Evolutionary conservation across 805 yeast genomes (phyloP).

Genomic region (Candida ponderosae): DNA sequence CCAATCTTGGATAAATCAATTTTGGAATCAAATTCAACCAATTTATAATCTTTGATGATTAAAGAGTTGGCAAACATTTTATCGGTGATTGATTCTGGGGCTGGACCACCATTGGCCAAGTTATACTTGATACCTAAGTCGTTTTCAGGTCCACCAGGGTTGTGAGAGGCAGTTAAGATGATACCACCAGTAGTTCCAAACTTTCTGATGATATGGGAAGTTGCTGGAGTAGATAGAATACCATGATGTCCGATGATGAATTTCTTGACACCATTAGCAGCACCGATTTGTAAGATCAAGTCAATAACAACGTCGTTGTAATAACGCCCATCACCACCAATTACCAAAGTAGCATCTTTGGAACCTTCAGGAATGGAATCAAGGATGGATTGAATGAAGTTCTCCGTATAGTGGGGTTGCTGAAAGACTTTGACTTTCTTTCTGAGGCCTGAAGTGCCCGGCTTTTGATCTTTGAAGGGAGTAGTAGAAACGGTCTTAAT

Average conservation of each 20-base stretch:
- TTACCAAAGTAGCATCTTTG: slow-evolving; percentile 64
- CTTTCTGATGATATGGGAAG: slow-evolving; percentile 85
- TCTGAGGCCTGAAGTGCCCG: slow-evolving; percentile 96
- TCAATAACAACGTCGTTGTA: slow-evolving; percentile 80
- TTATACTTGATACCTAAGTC: slow-evolving; percentile 96
- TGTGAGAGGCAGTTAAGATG: slow-evolving; percentile 92
- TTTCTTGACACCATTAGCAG: slow-evolving; percentile 86
- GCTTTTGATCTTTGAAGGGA: slow-evolving; percentile 86
- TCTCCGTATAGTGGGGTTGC: slow-evolving; percentile 76
- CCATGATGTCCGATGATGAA: slow-evolving; percentile 86
- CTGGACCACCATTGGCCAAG: slow-evolving; percentile 94
- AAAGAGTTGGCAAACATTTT: slow-evolving; percentile 70
- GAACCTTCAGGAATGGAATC: slow-evolving; percentile 89
- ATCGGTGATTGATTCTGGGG: slow-evolving; percentile 91
- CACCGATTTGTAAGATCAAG: slow-evolving; percentile 73
- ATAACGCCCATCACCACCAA: slow-evolving; percentile 97
- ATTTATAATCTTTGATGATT: slow-evolving; percentile 51
- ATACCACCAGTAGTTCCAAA: slow-evolving; percentile 82
- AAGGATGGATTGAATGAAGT: slow-evolving; percentile 82
- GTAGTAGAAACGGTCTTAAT: slow-evolving; percentile 44
- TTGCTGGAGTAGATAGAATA: slow-evolving; percentile 90
- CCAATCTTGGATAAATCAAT: slow-evolving; percentile 62
- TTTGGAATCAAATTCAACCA: slow-evolving; percentile 47
- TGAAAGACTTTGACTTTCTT: slow-evolving; percentile 85
- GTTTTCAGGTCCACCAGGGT: slow-evolving; percentile 92